Base-by-base conservation (phyloP, 139 green algal species). In the Chlorella ohadii region DNA sequence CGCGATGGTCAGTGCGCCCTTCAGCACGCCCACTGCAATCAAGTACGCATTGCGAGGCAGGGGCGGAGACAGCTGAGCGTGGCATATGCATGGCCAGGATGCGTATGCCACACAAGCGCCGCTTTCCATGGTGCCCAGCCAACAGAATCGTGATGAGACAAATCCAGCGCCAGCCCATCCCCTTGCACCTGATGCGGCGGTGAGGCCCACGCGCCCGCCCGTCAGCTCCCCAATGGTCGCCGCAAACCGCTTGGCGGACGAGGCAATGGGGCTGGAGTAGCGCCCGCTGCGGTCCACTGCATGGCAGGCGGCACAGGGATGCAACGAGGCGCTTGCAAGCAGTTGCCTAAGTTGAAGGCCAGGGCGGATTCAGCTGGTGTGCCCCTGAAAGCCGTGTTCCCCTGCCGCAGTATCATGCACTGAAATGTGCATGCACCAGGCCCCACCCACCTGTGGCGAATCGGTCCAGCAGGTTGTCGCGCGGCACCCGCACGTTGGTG, bases 221-320 rank as follows among this genome's bases (percentile, higher is more conserved):
- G 94, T 97, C 55, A 97, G 92, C 91, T 97, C 94, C 0, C 94
- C 94, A 33, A 97, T 86, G 22, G 94, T 97, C 55, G 94, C 93
- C 0, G 91, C 94, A 89, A 97, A 97, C 31, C 89, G 84, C 39
- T 91, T 85, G 28, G 89, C 82, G 34, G 92, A 83, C n/a, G 85
- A 93, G 27, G 88, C 72, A 51, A 95, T 90, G 33, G 92, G 91
- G 68, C 76, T 91, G 87, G 82, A 89, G 91, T 96, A 97, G 27
- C 90, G 82, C 7, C 94, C 94, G 67, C 90, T 92, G 79, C 92
- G 91, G 87, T 96, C 93, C 56, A 97, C 94, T 34, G 27, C 63
- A 36, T 7, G 38, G 28, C 28, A 4, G 23, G 59, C 56, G 22
- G 22, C 64, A 34, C 28, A 28, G 20, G 28, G 64, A 38, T 20